phyloP scores from a whole-genome alignment of 2,329 filamentous ascomycete species.

The Colletotrichum sp. region DNA sequence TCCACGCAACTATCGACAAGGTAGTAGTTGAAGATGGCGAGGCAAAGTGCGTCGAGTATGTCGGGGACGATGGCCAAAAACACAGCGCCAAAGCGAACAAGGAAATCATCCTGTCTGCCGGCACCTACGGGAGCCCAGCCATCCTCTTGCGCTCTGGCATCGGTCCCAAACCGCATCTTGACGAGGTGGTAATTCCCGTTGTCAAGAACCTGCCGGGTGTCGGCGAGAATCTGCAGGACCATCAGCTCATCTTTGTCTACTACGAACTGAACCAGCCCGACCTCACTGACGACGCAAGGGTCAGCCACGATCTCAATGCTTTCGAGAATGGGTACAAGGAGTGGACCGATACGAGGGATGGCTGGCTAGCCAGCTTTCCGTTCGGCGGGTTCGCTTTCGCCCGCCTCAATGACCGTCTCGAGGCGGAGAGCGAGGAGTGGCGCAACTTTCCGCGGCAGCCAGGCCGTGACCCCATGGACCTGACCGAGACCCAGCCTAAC shows the following conservation, averaged over 20 bases:
- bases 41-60: not conserved
- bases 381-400: not conserved
- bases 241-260: conserved; percentile 26
- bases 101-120: conserved; percentile 55
- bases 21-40: not conserved
- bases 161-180: conserved; percentile 45
- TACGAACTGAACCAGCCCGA: not conserved
- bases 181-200: conserved; percentile 45
- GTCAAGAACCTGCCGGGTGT: conserved; percentile 53
- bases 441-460: not conserved
- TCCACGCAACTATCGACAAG: not conserved
- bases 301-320: not conserved
- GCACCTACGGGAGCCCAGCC: conserved; percentile 54
- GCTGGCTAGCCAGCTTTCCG: not conserved
- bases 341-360: not conserved
- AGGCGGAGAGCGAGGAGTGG: not conserved
- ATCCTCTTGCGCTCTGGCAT: conserved; percentile 57
- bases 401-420: not conserved
- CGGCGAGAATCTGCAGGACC: conserved; percentile 46
- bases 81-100: conserved; percentile 24
- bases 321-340: not conserved
- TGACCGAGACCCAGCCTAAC: not conserved
- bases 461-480: not conserved
- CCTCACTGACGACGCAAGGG: not conserved
- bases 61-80: not conserved